Evolutionary conservation across 2,329 filamentous ascomycete genomes (phyloP), one percentile per base, ranked within the genome.

Genomic region (Colletotrichum godetiae): DNA sequence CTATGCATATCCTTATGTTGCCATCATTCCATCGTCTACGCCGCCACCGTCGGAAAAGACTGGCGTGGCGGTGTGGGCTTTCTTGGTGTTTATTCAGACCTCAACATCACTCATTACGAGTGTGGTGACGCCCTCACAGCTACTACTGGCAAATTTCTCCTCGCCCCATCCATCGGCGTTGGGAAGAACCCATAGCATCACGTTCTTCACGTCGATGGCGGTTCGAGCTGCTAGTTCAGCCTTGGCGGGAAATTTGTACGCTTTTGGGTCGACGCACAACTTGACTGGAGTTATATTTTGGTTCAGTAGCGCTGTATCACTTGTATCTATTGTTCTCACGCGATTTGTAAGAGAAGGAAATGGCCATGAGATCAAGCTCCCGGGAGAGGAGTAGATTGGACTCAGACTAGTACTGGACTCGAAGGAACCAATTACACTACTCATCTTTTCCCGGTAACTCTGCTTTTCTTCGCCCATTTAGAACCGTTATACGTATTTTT

Each of bases 111-210:
- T 57, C 22, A n/a, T 57, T 19, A n/a, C 24, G 5, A 29, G 53
- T 31, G 8, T n/a, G 31, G 24, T 58, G 2, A 24, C 62, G 5
- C 63, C 53, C 4, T 58, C 24, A 1, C 53, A 66, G 63, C 52
- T 58, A 1, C 10, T 58, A 33, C 27, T 66, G 5, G 49, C 53
- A 11, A 31, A 27, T 1, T 29, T 66, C 22, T 66, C 63, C 10
- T 66, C 63, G 2, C 53, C 63, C 22, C 53, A 66, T 46, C 63
- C 53, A 11, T 66, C 53, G 8, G 63, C 63, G 6, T 5, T 66
- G 6, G 63, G 33, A 10, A 49, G 53, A 6, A 66, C 63, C 4
- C 35, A 66, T 22, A 31, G 53, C 31, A 24, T 65, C 3, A 42
- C 49, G 3, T 65, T 56, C 33, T 56, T 65, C 12, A 24, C 27